phyloP scores from a whole-genome alignment of 306 rosid species.

The Casuarina glauca region DNA sequence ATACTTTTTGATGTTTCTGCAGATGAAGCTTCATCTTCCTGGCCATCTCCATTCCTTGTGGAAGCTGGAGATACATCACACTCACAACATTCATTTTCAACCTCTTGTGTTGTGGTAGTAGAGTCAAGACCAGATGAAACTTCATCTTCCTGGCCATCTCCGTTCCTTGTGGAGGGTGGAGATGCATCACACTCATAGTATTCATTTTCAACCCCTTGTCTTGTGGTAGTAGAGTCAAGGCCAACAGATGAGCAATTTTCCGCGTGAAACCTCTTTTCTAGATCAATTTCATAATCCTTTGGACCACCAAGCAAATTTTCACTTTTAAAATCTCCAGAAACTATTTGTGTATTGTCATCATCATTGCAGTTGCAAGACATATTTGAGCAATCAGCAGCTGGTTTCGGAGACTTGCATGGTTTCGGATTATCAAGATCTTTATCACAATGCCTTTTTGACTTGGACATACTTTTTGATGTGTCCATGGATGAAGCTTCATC shows the following conservation, averaged over 20 bases:
- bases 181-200: conserved; percentile 47
- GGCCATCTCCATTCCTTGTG: conserved; percentile 30
- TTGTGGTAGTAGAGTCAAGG: conserved; percentile 28
- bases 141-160: no score
- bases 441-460: no score
- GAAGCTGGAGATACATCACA: no score
- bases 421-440: no score
- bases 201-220: conserved; percentile 38
- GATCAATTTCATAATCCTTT: conserved; percentile 39
- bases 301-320: conserved; percentile 37
- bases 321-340: conserved; percentile 41
- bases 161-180: conserved; percentile 18
- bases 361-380: neutral
- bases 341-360: conserved; percentile 39
- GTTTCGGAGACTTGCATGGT: no score
- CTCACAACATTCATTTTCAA: no score
- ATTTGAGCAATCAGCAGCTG: no score
- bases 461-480: no score
- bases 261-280: conserved; percentile 39
- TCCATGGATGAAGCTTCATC: no score
- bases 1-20: conserved; percentile 40
- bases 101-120: no score
- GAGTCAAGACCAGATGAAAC: no score
- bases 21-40: conserved; percentile 50
- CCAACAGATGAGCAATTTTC: conserved; percentile 50